Conservation (phyloP, 768 basidiomycete genomes). For the Mycena venus region DNA sequence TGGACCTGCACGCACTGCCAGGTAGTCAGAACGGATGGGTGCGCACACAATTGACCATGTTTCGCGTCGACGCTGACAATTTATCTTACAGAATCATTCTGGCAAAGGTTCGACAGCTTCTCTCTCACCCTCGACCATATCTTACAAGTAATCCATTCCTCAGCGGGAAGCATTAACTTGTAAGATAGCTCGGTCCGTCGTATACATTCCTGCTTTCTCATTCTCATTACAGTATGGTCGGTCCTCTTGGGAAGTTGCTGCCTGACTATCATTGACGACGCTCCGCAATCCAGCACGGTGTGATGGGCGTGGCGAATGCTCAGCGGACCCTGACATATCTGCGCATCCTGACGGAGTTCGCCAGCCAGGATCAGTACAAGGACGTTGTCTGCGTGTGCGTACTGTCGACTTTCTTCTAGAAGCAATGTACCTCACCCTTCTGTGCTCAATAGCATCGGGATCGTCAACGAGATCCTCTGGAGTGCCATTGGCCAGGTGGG, state of each 20-base stretch:
- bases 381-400: slow-evolving; percentile 78
- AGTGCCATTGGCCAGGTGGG: slow-evolving; percentile 65
- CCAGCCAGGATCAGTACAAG: slow-evolving; percentile 82
- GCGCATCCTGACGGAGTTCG: slow-evolving; percentile 86
- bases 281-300: slow-evolving; percentile 59
- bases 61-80: background rate
- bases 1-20: slow-evolving; percentile 82
- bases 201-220: background rate
- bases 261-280: background rate
- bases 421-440: background rate
- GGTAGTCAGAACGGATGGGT: slow-evolving; percentile 90
- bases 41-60: slow-evolving; percentile 29
- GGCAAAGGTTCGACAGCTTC: slow-evolving; percentile 54
- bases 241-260: background rate
- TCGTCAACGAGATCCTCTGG: slow-evolving; percentile 75
- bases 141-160: slow-evolving; percentile 15
- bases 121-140: slow-evolving; percentile 14
- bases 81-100: slow-evolving; percentile 62
- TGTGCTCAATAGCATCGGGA: slow-evolving; percentile 56
- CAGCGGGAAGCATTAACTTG: slow-evolving; percentile 76
- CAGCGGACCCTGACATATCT: slow-evolving; percentile 88
- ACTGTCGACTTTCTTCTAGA: slow-evolving; percentile 10
- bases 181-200: slow-evolving; percentile 39
- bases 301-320: slow-evolving; percentile 93
- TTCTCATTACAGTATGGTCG: slow-evolving; percentile 15